Base-by-base conservation (phyloP, 1,284 basidiomycete species). In the Boletus hoseneyae region DNA sequence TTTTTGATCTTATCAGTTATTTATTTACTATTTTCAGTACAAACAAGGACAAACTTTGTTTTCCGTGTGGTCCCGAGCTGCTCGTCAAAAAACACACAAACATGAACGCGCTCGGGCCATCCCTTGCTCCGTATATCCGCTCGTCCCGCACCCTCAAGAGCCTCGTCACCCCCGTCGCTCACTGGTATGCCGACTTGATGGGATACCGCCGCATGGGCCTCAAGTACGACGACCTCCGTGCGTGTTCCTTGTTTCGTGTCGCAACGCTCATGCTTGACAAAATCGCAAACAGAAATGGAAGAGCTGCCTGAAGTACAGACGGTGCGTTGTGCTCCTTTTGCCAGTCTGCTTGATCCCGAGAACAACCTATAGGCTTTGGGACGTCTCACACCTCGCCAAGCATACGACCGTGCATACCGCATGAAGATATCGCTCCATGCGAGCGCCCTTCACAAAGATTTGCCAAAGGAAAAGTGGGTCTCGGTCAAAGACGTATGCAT, bases 141-240 rank as follows among this genome's bases (percentile, higher is more conserved):
- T 77, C 80, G 45, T 88, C 82, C 48, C 83, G 80, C 64, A 77
- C 77, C 40, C 78, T 95, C 49, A 76, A 75, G 64, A 77, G 74
- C 52, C 75, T 80, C 71, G 61, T 97, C 59, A 85, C 83, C 61
- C 93, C 94, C 50, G 57, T 97, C 53, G 90, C 94, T 12, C 78
- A 82, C 63, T 89, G 88, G 77, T 98, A 97, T 70, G 88, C 87
- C 60, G 71, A 88, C 66, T 73, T 85, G 48, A 74, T 87, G 38
- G 94, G 95, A 39, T 92, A 96, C 79, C 83, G 95, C 62, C 80
- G 87, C 70, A 79, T 92, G 69, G 96, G 96, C 61, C 83, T 97
- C 70, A 86, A 83, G 67, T 97, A 97, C 72, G 96, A 99, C 69
- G 96, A 99, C 79, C 82, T 99, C 62, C 74, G 88, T 91, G 61